Percentiles rank a stretch among this genome's conserved stretches.
phyloP scores from a whole-genome alignment of 1,284 basidiomycete genomes.

The Cyathus pygmaeus region DNA sequence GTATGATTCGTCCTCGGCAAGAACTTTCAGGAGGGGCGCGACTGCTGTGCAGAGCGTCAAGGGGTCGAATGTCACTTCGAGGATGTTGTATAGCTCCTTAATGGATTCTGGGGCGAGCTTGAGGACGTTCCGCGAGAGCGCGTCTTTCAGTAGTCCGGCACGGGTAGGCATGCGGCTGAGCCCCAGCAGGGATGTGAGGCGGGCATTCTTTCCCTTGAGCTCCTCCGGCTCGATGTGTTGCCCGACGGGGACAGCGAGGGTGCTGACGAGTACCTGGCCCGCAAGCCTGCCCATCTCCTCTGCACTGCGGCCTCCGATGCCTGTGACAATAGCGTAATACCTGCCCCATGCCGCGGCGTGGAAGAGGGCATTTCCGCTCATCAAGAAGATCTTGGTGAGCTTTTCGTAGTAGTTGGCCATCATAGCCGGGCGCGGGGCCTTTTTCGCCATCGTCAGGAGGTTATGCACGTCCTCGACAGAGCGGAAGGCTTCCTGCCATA shows the following conservation, averaged over 20 bases:
- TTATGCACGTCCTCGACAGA: conserved; percentile 99
- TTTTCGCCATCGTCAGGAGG: conserved; percentile 92
- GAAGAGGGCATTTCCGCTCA: conserved; percentile 93
- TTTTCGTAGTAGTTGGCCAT: conserved; percentile 99
- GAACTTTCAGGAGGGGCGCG: conserved; percentile 80
- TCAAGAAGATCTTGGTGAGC: conserved; percentile 94
- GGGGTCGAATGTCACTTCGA: conserved; percentile 96
- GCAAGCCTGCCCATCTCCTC: conserved; percentile 88
- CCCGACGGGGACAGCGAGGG: conserved; percentile 93
- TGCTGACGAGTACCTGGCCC: conserved; percentile 92
- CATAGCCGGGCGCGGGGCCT: conserved; percentile 91
- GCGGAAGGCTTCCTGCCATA: conserved; percentile 99
- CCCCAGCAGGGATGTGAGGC: conserved; percentile 89
- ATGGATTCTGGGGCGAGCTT: conserved; percentile 83
- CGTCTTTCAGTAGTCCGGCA: conserved; percentile 85
- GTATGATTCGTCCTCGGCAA: conserved; percentile 69
- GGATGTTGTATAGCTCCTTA: conserved; percentile 87
- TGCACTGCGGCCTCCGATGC: conserved; percentile 75
- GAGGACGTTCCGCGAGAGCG: conserved; percentile 88
- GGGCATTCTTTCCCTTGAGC: conserved; percentile 77
- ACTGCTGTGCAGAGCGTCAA: conserved; percentile 87
- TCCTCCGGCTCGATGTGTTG: conserved; percentile 73
- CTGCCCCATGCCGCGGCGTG: conserved; percentile 97
- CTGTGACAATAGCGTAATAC: conserved; percentile 78
- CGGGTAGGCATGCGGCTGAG: conserved; percentile 90